These are phyloP conservation scores for Ajuga chamaepitys DNA, from an alignment of 257 asterid species.

Conservation along the genomic window DNA sequence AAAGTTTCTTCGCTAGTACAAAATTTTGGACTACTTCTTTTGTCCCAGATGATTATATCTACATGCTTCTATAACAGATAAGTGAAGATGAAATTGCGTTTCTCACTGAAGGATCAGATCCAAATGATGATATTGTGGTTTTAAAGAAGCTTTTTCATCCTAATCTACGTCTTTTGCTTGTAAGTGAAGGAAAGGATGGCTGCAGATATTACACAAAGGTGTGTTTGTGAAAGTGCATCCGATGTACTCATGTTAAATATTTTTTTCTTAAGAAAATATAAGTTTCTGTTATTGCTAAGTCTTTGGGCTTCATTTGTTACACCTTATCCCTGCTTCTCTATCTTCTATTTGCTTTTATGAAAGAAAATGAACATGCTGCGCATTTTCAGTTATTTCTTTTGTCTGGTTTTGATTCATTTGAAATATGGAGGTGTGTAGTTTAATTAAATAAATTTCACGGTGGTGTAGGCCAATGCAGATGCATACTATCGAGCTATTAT, in stretches of 20 bases:
- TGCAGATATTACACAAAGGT: conserved; percentile 95
- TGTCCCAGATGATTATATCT: neutral
- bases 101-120: conserved; percentile 65
- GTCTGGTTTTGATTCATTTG: neutral
- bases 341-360: neutral
- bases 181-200: conserved; percentile 77
- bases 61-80: conserved; percentile 38
- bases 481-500: neutral
- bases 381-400: too few species aligned
- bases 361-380: too few species aligned
- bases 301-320: neutral
- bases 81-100: conserved; percentile 85
- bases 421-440: neutral
- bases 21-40: too few species aligned
- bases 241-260: neutral
- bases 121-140: conserved; percentile 64
- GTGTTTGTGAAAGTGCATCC: neutral
- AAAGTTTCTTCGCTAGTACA: neutral
- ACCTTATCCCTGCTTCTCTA: neutral
- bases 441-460: neutral
- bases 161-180: conserved; percentile 59
- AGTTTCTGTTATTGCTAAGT: neutral
- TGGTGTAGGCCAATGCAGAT: neutral
- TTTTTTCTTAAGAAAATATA: neutral
- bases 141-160: conserved; percentile 76